Conservation (phyloP, 2,329 filamentous ascomycete species). For the Penicillium sumatraense region DNA sequence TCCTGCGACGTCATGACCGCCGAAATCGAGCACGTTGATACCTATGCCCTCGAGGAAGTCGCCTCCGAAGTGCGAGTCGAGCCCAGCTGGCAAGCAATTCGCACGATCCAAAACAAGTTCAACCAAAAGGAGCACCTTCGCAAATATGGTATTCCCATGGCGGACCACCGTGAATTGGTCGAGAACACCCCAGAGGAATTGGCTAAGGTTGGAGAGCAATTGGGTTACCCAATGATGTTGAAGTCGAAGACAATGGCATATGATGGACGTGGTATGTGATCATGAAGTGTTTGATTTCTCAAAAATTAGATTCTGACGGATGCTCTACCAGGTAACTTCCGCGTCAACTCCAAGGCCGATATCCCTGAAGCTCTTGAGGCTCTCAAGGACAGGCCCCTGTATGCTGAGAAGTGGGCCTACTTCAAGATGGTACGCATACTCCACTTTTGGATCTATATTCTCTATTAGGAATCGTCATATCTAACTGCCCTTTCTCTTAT, state of each 20-base stretch:
- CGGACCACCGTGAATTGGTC: constrained; percentile 69
- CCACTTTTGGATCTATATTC: background rate
- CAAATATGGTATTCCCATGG: constrained; percentile 71
- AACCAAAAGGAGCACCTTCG: constrained; percentile 81
- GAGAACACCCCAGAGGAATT: constrained; percentile 65
- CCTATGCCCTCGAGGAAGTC: constrained; percentile 84
- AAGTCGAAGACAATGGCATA: constrained; percentile 91
- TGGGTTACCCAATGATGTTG: constrained; percentile 88
- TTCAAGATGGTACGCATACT: constrained; percentile 65
- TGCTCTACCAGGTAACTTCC: constrained; percentile 64
- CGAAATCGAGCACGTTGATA: constrained; percentile 95
- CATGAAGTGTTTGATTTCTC: background rate
- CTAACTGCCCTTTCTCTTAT: too few species aligned
- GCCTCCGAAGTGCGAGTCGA: constrained; percentile 70
- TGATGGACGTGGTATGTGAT: constrained; percentile 74
- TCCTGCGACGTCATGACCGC: constrained; percentile 82
- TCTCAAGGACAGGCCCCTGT: constrained; percentile 72
- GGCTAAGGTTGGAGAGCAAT: constrained; percentile 63
- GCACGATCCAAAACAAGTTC: constrained; percentile 92
- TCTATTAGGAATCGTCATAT: background rate
- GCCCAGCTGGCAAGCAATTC: constrained; percentile 83
- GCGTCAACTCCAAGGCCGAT: constrained; percentile 63
- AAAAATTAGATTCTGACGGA: constrained; percentile 10
- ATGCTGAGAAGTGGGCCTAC: constrained; percentile 86
- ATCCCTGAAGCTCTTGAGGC: constrained; percentile 70